Evolutionary conservation across 1,284 basidiomycete genomes (phyloP).

Genomic region (Ustilago shanxiensis): DNA sequence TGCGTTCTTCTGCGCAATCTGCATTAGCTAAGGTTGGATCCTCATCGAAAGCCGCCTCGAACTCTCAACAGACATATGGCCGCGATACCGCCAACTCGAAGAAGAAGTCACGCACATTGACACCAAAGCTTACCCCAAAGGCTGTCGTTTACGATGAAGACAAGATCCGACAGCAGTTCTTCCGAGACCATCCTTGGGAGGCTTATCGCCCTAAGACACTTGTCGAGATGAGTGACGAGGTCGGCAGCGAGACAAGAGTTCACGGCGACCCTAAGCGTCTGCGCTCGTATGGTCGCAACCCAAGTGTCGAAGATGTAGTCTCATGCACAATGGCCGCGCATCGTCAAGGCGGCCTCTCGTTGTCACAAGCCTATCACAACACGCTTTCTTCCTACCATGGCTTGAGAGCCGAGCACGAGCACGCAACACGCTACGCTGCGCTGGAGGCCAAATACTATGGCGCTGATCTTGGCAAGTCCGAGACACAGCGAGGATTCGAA

Average conservation of each 20-base stretch:
- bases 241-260: constrained; percentile 74
- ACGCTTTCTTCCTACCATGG: constrained; percentile 61
- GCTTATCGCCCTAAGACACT: constrained; percentile 84
- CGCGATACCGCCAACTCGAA: constrained; percentile 53
- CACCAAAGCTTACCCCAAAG: constrained; percentile 75
- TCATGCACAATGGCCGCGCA: constrained; percentile 85
- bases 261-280: constrained; percentile 75
- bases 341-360: constrained; percentile 76
- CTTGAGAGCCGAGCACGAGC: constrained; percentile 76
- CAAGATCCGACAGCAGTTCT: constrained; percentile 88
- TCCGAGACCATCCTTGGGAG: constrained; percentile 95
- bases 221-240: constrained; percentile 75
- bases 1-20: constrained; percentile 26
- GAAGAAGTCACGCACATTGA: constrained; percentile 71
- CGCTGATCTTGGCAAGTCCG: constrained; percentile 75
- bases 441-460: constrained; percentile 85
- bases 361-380: constrained; percentile 82
- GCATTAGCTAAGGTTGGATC: constrained; percentile 23
- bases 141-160: constrained; percentile 87
- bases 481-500: constrained; percentile 60
- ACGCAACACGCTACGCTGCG: constrained; percentile 81
- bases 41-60: constrained; percentile 26
- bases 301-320: constrained; percentile 86
- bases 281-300: constrained; percentile 74
- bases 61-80: constrained; percentile 19